These are phyloP conservation scores for Pueraria montana DNA, from an alignment of 306 rosid genomes.

Conservation along the genomic window DNA sequence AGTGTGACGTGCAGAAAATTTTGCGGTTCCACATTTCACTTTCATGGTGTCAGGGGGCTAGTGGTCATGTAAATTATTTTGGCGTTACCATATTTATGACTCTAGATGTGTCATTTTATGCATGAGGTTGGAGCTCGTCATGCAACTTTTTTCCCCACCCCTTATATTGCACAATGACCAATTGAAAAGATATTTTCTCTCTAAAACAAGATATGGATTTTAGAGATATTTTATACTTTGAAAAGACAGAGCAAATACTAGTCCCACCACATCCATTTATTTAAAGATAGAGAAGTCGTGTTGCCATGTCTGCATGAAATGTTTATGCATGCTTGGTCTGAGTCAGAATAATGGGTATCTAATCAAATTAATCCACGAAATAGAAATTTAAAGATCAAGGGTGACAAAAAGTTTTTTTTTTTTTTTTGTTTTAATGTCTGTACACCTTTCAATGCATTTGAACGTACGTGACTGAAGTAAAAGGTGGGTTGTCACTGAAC, in stretches of 20 bases:
- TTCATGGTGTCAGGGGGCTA: conserved; percentile 22
- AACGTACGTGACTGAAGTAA: background rate
- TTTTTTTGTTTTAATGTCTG: background rate
- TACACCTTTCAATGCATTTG: background rate
- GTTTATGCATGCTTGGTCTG: background rate
- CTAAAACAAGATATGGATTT: background rate
- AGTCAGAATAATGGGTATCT: background rate
- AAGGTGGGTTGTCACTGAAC: background rate
- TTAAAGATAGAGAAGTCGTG: background rate
- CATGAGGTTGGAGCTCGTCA: background rate
- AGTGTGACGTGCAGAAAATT: conserved; percentile 15
- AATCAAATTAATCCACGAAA: conserved; percentile 3
- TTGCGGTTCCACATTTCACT: conserved; percentile 5
- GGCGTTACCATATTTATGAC: background rate
- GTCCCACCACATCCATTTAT: conserved; percentile 21
- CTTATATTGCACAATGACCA: background rate
- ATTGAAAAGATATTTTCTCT: conserved; percentile 9
- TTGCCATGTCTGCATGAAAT: background rate
- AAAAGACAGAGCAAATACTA: background rate
- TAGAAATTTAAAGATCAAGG: background rate
- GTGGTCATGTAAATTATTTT: background rate
- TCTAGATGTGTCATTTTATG: background rate
- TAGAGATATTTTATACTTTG: conserved; percentile 9
- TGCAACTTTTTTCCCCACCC: background rate
- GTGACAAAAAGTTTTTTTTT: background rate